Evolutionary conservation across 1,284 basidiomycete genomes (phyloP), one percentile per base, ranked within the genome.

Genomic region (Xanthoconium separans): DNA sequence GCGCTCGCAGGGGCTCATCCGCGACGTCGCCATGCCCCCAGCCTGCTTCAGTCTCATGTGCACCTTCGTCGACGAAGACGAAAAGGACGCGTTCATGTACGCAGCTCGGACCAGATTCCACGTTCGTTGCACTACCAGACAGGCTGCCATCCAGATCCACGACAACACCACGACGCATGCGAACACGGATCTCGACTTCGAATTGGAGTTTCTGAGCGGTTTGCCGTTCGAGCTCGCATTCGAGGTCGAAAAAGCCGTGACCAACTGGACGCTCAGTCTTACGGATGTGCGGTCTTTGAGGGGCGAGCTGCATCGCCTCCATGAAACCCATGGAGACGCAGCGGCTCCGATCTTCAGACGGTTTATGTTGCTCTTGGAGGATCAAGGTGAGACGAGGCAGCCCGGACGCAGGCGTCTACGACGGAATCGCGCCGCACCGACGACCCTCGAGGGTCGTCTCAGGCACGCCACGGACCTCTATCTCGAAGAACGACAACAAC

Each of bases 221-320:
- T 47, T 77, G 2, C 61, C 65, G 2, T 77, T 77, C 46, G 58
- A 61, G 30, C 61, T 77, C 20, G 76, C 69, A 10, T 76, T 76
- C 47, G 73, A 76, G 51, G 57, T 71, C 4, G 71, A 77, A 33
- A 77, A 76, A 51, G 68, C 70, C 0, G 47, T 74, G 16, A 56
- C 54, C 36, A 65, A 59, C 44, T 67, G 63, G 42, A 56, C 69
- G 6, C 57, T 76, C 9, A 67, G 59, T 34, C 53, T 56, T 0
- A 7, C 8, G 0, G 66, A 71, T 22, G 65, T 65, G 27, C 31
- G 53, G 16, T 58, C 55, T 7, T 46, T 76, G 56, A 47, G 43
- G 39, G 47, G 46, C 1, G 42, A 30, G 6, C 50, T 76, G 16
- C 8, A 54, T 6, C 31, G 49, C 3, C 63, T 77, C 31, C 58